Percentiles rank a stretch among this genome's conserved stretches.
Evolutionary conservation across 208 protist genomes (phyloP).

Genomic region (Trypanosoma melophagium): DNA sequence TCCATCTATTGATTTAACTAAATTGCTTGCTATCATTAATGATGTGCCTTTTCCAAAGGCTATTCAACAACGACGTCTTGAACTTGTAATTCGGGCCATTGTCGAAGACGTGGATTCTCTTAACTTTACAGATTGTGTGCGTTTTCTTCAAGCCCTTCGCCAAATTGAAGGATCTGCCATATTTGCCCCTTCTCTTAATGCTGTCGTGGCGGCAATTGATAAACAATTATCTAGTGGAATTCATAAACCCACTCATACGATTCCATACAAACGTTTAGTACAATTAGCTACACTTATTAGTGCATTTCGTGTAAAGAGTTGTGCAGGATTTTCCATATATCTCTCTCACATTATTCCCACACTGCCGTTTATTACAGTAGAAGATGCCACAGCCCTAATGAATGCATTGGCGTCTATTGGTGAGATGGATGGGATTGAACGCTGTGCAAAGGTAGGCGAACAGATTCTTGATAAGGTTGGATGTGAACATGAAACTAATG

Average conservation of each 20-base stretch:
- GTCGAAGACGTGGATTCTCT: conserved; percentile 19
- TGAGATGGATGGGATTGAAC: conserved; percentile 15
- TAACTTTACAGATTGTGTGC: conserved; percentile 35
- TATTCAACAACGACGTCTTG: conserved; percentile 22
- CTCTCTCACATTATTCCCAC: conserved; percentile 22
- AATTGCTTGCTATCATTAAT: conserved; percentile 34
- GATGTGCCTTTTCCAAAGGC: conserved; percentile 18
- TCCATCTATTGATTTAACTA: conserved; percentile 27
- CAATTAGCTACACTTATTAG: conserved; percentile 52
- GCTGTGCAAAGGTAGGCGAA: conserved; percentile 26
- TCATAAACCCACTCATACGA: background rate
- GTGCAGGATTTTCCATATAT: conserved; percentile 50
- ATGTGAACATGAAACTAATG: background rate
- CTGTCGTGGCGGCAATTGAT: conserved; percentile 27
- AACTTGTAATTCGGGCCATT: conserved; percentile 24
- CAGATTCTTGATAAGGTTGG: conserved; percentile 23
- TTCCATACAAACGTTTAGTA: conserved; percentile 44
- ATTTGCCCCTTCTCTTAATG: conserved; percentile 29
- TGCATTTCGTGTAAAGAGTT: conserved; percentile 56
- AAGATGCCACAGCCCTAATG: conserved; percentile 48
- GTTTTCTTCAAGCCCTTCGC: conserved; percentile 51
- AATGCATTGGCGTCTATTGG: conserved; percentile 41
- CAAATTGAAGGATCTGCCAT: conserved; percentile 35
- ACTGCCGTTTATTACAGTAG: conserved; percentile 31
- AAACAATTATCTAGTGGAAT: conserved; percentile 1